These are phyloP conservation scores for Entomortierella beljakovae DNA, from an alignment of 192 early-diverging fungal species.

Conservation along the genomic window DNA sequence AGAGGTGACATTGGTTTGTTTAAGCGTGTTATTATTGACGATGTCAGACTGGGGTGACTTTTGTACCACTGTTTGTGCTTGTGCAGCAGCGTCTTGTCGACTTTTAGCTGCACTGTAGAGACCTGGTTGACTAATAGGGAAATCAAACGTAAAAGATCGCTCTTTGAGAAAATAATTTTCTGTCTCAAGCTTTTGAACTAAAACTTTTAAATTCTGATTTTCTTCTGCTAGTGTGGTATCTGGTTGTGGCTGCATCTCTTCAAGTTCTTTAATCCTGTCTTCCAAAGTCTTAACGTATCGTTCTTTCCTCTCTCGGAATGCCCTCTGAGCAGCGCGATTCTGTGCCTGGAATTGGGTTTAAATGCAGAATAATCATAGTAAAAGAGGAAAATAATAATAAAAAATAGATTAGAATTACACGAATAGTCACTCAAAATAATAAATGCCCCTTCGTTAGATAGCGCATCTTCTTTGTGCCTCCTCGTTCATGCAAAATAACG, in stretches of 20 bases:
- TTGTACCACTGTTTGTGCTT: too few relatives aligned
- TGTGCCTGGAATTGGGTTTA: constrained; percentile 61
- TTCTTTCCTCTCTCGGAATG: constrained; percentile 91
- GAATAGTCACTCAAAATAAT: too few relatives aligned
- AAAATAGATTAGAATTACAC: not conserved
- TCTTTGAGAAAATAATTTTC: constrained; percentile 68
- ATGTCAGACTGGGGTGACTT: constrained; percentile 2
- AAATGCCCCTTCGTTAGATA: too few relatives aligned
- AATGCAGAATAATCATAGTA: not conserved
- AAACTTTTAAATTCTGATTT: constrained; percentile 58
- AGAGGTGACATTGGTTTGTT: not conserved
- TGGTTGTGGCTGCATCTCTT: constrained; percentile 62
- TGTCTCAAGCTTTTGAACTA: constrained; percentile 61
- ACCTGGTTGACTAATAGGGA: constrained; percentile 59
- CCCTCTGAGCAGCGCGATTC: constrained; percentile 85
- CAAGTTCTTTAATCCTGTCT: constrained; percentile 76
- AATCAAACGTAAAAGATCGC: constrained; percentile 61
- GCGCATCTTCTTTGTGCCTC: too few relatives aligned
- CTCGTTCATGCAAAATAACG: too few relatives aligned
- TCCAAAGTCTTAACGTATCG: constrained; percentile 87
- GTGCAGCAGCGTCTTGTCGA: not conserved
- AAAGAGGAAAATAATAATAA: not conserved
- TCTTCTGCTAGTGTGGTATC: constrained; percentile 55
- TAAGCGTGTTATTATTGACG: not conserved
- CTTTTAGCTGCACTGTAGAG: constrained; percentile 40